A percentile compares a stretch with the other conserved stretches of the same genome.
phyloP scores from a whole-genome alignment of 1,284 basidiomycete genomes.

The Cerrena zonata region DNA sequence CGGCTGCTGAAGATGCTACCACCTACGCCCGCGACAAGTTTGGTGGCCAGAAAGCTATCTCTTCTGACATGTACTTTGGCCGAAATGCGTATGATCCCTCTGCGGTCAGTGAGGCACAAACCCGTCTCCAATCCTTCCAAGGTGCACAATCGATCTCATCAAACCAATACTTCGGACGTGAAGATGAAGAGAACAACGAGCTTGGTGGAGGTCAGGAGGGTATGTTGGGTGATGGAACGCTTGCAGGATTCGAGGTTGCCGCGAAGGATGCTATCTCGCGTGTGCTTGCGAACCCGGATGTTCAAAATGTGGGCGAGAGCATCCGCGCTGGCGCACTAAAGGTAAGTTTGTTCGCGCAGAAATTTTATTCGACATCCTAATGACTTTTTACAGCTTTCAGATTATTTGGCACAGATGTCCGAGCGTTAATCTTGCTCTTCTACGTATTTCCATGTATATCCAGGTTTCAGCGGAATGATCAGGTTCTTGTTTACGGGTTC shows the following conservation, averaged over 20 bases:
- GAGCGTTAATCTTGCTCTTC: slow-evolving; percentile 37
- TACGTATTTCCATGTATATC: neutral
- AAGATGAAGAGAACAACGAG: slow-evolving; percentile 69
- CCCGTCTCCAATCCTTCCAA: slow-evolving; percentile 79
- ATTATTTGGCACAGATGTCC: slow-evolving; percentile 74
- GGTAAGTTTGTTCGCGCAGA: slow-evolving; percentile 41
- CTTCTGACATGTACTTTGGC: slow-evolving; percentile 96
- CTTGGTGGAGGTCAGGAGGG: slow-evolving; percentile 42
- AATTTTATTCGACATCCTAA: slow-evolving; percentile 1
- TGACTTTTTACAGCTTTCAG: slow-evolving; percentile 50
- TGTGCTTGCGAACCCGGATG: slow-evolving; percentile 84
- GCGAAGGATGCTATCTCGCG: slow-evolving; percentile 77
- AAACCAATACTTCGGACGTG: slow-evolving; percentile 90
- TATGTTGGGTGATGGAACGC: slow-evolving; percentile 61
- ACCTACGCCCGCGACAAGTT: slow-evolving; percentile 88
- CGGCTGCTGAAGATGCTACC: slow-evolving; percentile 49
- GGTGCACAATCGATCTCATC: slow-evolving; percentile 93
- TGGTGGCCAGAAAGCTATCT: slow-evolving; percentile 88
- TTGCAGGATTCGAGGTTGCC: slow-evolving; percentile 69
- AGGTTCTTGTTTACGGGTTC: neutral
- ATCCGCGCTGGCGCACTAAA: slow-evolving; percentile 81
- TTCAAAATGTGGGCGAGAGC: slow-evolving; percentile 82
- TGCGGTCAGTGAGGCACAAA: slow-evolving; percentile 71
- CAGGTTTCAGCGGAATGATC: neutral
- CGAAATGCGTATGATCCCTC: slow-evolving; percentile 82